Conservation (phyloP, 2,329 filamentous ascomycete species). For the Microascus cirrosus region DNA sequence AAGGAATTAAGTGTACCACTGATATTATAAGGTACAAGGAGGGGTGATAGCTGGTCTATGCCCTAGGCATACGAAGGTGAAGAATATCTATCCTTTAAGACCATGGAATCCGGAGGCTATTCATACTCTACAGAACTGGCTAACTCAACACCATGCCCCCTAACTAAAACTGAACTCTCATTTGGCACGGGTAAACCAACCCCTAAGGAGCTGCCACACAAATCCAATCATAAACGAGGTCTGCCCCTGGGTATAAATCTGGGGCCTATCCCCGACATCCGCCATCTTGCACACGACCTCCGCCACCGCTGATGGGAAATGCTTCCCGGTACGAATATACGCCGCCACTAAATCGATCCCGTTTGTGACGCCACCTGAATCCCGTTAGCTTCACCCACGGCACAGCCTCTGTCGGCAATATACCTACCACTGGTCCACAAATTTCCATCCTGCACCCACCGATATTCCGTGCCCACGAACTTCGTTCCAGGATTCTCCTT, state of each 20-base stretch:
- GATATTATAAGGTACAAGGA: too few relatives aligned
- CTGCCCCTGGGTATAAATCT: conserved; percentile 28
- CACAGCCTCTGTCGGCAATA: background rate
- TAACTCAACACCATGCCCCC: too few relatives aligned
- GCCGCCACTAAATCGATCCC: conserved; percentile 44
- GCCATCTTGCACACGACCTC: conserved; percentile 31
- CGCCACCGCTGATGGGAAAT: conserved; percentile 29
- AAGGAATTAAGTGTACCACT: too few relatives aligned
- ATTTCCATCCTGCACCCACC: conserved; percentile 42
- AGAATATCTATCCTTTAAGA: too few relatives aligned
- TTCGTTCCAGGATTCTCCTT: conserved; percentile 24
- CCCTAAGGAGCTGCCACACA: conserved; percentile 22
- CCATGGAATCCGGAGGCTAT: too few relatives aligned
- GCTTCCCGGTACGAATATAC: conserved; percentile 31
- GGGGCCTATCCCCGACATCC: conserved; percentile 36
- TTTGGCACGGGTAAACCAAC: conserved; percentile 4
- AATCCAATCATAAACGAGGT: conserved; percentile 18
- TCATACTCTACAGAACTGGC: too few relatives aligned
- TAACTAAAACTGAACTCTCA: background rate
- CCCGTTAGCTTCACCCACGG: background rate
- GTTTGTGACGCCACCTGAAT: conserved; percentile 39
- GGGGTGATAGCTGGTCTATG: too few relatives aligned
- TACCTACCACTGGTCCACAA: conserved; percentile 41
- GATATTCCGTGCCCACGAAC: conserved; percentile 31
- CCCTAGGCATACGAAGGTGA: too few relatives aligned